A percentile compares a stretch with the other conserved stretches of the same genome.
Conservation (phyloP, 305 asterid species). For the Solanum chacoense region DNA sequence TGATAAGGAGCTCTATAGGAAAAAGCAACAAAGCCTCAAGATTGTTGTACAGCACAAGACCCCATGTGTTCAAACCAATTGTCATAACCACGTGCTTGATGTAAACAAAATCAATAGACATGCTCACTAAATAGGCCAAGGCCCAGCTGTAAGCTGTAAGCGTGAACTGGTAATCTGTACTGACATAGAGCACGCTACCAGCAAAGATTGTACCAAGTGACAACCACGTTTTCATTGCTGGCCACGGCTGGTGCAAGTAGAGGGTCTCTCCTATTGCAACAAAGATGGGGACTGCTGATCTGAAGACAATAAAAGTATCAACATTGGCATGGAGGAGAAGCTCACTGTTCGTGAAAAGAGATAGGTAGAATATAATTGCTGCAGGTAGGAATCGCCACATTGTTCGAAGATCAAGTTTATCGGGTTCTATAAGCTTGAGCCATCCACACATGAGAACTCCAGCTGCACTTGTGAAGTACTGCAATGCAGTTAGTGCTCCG, state of each 20-base stretch:
- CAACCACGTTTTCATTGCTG: slow-evolving; percentile 58
- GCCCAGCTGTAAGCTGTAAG: slow-evolving; percentile 87
- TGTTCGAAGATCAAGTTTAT: slow-evolving; percentile 61
- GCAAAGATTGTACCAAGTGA: slow-evolving; percentile 75
- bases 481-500: slow-evolving; percentile 83
- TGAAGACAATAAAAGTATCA: slow-evolving; percentile 82
- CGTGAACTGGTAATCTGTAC: slow-evolving; percentile 84
- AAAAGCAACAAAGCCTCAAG: slow-evolving; percentile 85
- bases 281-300: slow-evolving; percentile 87
- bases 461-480: slow-evolving; percentile 73
- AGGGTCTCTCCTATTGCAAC: slow-evolving; percentile 88
- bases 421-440: slow-evolving; percentile 57
- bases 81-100: slow-evolving; percentile 95
- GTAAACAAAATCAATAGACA: slow-evolving; percentile 91
- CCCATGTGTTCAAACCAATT: slow-evolving; percentile 86
- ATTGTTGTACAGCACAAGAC: slow-evolving; percentile 84
- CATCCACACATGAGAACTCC: slow-evolving; percentile 69
- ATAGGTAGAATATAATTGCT: slow-evolving; percentile 67
- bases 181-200: slow-evolving; percentile 78
- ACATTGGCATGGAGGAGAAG: slow-evolving; percentile 94
- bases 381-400: slow-evolving; percentile 93
- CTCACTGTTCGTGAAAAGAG: slow-evolving; percentile 85
- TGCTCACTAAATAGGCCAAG: slow-evolving; percentile 69
- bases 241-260: slow-evolving; percentile 90
- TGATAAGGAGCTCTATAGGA: slow-evolving; percentile 76